phyloP scores from a whole-genome alignment of 2,329 filamentous ascomycete species.

The Rutstroemia sydowiana region DNA sequence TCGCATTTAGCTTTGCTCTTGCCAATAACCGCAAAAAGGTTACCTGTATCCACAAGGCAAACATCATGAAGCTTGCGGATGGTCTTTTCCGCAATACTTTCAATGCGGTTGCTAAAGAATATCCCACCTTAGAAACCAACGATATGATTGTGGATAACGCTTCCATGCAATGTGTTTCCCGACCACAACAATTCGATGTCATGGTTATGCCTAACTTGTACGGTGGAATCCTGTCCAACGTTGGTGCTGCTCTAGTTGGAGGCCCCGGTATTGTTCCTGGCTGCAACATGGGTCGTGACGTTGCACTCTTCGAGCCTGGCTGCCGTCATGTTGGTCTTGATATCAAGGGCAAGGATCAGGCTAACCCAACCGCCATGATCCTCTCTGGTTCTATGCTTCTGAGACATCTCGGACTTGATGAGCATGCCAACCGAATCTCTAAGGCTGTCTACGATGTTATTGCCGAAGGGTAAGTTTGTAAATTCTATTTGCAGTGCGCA shows the following conservation, averaged over 20 bases:
- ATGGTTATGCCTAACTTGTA: conserved; percentile 99
- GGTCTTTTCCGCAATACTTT: conserved; percentile 98
- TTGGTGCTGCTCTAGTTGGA: conserved; percentile 92
- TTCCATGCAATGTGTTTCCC: conserved; percentile 96
- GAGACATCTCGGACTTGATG: conserved; percentile 91
- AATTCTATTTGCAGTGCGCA: not conserved
- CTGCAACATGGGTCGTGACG: conserved; percentile 98
- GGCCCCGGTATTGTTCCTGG: conserved; percentile 95
- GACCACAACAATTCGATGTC: conserved; percentile 97
- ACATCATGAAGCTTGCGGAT: conserved; percentile 99
- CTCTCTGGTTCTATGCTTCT: conserved; percentile 96
- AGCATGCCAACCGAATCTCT: conserved; percentile 97
- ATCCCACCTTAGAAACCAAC: conserved; percentile 89
- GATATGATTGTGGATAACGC: conserved; percentile 99
- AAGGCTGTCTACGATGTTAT: conserved; percentile 75
- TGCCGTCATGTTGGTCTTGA: conserved; percentile 99
- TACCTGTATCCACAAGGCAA: conserved; percentile 99
- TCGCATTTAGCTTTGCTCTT: conserved; percentile 94
- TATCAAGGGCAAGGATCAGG: conserved; percentile 99
- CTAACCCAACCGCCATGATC: conserved; percentile 93
- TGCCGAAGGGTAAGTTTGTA: conserved; percentile 67
- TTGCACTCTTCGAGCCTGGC: conserved; percentile 96
- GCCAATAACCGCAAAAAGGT: conserved; percentile 99
- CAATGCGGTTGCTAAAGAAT: conserved; percentile 87
- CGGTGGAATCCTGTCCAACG: conserved; percentile 98